These are phyloP conservation scores for Cucurbita ficifolia DNA, from an alignment of 306 rosid genomes.

Conservation along the genomic window DNA sequence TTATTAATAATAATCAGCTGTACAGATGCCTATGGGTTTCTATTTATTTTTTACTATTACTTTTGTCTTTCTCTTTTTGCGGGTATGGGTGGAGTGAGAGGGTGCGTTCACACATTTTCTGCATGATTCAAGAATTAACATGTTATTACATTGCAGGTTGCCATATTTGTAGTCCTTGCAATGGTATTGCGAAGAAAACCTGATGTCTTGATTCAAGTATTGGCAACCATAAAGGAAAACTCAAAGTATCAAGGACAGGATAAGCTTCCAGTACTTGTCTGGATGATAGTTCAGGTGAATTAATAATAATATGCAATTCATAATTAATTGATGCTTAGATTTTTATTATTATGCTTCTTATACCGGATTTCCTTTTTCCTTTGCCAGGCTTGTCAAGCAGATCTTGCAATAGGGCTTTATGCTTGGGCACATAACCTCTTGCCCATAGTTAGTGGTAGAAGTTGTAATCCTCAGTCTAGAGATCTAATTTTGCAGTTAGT, in stretches of 20 bases:
- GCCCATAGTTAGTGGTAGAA: constrained; percentile 56
- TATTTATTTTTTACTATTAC: not conserved
- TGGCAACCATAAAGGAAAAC: constrained; percentile 55
- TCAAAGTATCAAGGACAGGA: constrained; percentile 83
- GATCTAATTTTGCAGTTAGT: constrained; percentile 78
- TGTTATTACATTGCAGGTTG: constrained; percentile 45
- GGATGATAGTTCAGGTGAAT: constrained; percentile 80
- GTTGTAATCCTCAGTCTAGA: constrained; percentile 71
- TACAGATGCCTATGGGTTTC: not conserved
- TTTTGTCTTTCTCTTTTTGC: not conserved
- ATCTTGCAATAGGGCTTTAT: constrained; percentile 67
- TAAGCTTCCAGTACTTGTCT: constrained; percentile 61
- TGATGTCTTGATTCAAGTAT: constrained; percentile 41
- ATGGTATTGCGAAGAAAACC: constrained; percentile 83
- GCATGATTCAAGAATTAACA: not conserved
- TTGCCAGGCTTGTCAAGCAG: constrained; percentile 60
- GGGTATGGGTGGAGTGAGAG: not conserved
- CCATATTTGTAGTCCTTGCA: constrained; percentile 64
- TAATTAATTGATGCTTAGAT: not conserved
- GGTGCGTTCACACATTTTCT: not conserved
- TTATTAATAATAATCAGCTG: not conserved
- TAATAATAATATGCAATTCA: not conserved
- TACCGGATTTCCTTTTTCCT: not conserved
- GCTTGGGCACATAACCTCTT: constrained; percentile 74
- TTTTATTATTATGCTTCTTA: not conserved